Evolutionary conservation across 1,139 yeast genomes (phyloP), one percentile per base, ranked within the genome.

Genomic region (Yamadazyma epiphylla): DNA sequence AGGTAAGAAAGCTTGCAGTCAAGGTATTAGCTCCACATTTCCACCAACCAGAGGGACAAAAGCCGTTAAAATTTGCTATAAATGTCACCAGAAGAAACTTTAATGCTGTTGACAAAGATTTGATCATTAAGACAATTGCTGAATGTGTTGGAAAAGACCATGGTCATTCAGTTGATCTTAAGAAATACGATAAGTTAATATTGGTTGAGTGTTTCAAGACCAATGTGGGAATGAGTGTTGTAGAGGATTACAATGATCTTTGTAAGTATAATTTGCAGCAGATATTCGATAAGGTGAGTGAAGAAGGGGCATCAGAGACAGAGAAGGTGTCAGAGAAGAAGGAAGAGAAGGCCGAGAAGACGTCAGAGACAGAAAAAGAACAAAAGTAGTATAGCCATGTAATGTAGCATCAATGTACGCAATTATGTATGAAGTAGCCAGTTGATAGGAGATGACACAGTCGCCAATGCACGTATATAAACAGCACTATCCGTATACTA

Each of bases 161-260:
- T 42, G 80, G 80, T 2, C 95, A 87, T 51, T 61, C 64, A 20
- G 95, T 91, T 8, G 95, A 88, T 50, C 69, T 91, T 54, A 86
- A 87, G 45, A 62, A 78, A 13, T 87, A 78, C 49, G 95, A 88
- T 36, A 80, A 80, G 48, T 63, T 91, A 45, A 76, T 91, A 30
- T 52, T 91, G 36, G 83, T 91, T 3, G 96, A 88, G 52, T 85
- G 96, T 49, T 91, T 80, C 59, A 89, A 88, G 53, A 82, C 75
- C 38, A 82, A 80, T 46, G 72, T 85, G 27, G 95, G 95, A 3
- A 79, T 83, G 76, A 73, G 88, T 50, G 89, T 87, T 12, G 88
- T 84, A 5, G 72, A 74, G 29, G 71, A 74, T 38, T 86, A 74
- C 49, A 78, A 79, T 25, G 54, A 58, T 35, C 55, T 67, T 35